These are phyloP conservation scores for Fonsecaea monophora DNA, from an alignment of 2,329 filamentous ascomycete genomes.

Conservation along the genomic window DNA sequence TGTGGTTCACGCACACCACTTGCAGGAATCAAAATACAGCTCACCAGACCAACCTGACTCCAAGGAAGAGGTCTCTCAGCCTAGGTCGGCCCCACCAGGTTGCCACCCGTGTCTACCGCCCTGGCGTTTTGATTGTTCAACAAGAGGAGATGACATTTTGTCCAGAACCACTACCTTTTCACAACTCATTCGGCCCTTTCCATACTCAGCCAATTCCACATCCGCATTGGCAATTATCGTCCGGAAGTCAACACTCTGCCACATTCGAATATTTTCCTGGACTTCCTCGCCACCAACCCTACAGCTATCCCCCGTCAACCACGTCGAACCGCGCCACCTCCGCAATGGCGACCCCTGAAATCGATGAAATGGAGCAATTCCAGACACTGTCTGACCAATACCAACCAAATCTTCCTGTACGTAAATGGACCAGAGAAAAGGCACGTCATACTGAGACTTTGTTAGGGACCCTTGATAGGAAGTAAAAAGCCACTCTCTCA, in stretches of 20 bases:
- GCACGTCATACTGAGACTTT: slow-evolving; percentile 10
- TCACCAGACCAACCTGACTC: background rate
- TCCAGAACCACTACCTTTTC: slow-evolving; percentile 16
- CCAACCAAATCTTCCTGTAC: slow-evolving; percentile 63
- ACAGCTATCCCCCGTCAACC: slow-evolving; percentile 39
- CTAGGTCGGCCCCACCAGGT: background rate
- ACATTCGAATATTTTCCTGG: slow-evolving; percentile 43
- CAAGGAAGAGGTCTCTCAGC: background rate
- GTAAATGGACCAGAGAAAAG: slow-evolving; percentile 33
- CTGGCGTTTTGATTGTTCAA: slow-evolving; percentile 2
- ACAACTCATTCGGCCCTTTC: slow-evolving; percentile 23
- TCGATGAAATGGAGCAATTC: slow-evolving; percentile 65
- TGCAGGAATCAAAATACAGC: background rate
- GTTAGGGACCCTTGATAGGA: slow-evolving; percentile 84
- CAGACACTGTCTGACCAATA: slow-evolving; percentile 68
- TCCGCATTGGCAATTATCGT: slow-evolving; percentile 44
- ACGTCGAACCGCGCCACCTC: slow-evolving; percentile 34
- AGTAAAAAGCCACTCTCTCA: slow-evolving; percentile 71
- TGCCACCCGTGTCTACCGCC: background rate
- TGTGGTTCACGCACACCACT: background rate
- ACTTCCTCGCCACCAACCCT: slow-evolving; percentile 35
- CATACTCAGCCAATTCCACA: slow-evolving; percentile 4
- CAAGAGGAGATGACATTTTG: slow-evolving; percentile 32
- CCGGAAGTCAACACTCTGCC: slow-evolving; percentile 44
- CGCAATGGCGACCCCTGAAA: slow-evolving; percentile 50